phyloP scores from a whole-genome alignment of 768 basidiomycete genomes.

The Leucocoprinus sp. region DNA sequence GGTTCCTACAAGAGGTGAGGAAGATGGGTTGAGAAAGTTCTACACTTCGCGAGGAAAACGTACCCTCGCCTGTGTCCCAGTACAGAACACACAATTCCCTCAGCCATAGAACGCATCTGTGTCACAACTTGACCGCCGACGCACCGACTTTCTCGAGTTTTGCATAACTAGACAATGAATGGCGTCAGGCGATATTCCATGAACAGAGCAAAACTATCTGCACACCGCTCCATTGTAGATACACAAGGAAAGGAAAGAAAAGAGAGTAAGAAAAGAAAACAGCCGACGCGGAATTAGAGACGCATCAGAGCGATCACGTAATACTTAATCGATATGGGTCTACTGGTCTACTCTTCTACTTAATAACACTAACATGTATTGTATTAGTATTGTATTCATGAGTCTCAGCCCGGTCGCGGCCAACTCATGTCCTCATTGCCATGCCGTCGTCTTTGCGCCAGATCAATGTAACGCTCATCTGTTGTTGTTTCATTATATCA shows the following conservation, averaged over 20 bases:
- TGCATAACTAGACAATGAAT: conserved; percentile 58
- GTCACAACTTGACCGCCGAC: conserved; percentile 28
- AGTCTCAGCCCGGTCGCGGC: conserved; percentile 54
- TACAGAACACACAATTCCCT: conserved; percentile 13
- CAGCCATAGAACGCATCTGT: conserved; percentile 6
- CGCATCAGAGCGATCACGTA: conserved; percentile 9
- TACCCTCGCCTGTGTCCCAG: conserved; percentile 35
- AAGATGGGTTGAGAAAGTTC: conserved; percentile 1
- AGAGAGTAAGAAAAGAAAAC: conserved; percentile 11
- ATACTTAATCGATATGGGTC: conserved; percentile 5
- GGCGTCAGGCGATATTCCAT: conserved; percentile 13
- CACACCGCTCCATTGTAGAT: conserved; percentile 41
- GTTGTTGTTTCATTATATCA: conserved; percentile 9
- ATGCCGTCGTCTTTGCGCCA: conserved; percentile 50
- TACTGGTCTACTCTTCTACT: conserved; percentile 1
- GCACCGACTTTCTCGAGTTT: conserved; percentile 98
- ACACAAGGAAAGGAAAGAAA: conserved; percentile 4
- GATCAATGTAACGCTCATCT: conserved; percentile 71
- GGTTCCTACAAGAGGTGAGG: conserved; percentile 53
- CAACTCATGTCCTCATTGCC: conserved; percentile 54
- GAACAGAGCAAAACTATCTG: conserved; percentile 14
- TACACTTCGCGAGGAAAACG: neutral
- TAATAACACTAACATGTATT: conserved; percentile 6
- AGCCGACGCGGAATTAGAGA: conserved; percentile 13
- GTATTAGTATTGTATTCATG: neutral